Conservation (phyloP, 2,329 filamentous ascomycete genomes). For the Aspergillus sp. region DNA sequence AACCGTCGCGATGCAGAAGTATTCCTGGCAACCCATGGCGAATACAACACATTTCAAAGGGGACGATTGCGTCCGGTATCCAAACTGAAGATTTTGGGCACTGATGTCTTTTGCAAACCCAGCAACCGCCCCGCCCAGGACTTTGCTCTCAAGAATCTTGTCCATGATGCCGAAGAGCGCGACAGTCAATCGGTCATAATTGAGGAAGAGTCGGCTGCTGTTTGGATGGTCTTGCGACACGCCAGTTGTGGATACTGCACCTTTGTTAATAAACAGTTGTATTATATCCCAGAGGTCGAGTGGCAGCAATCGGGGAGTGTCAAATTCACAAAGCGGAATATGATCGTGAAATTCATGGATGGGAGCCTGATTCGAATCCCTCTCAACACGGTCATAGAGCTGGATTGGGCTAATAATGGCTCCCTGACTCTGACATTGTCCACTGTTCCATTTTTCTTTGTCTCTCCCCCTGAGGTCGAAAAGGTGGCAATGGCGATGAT, state of each 20-base stretch:
- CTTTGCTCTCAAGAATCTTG: constrained; percentile 32
- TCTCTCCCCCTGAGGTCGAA: constrained; percentile 1
- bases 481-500: not conserved
- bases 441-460: constrained; percentile 50
- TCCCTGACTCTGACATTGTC: constrained; percentile 48
- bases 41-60: constrained; percentile 3
- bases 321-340: constrained; percentile 40
- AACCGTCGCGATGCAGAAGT: constrained; percentile 31
- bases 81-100: constrained; percentile 12
- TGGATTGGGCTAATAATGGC: constrained; percentile 36
- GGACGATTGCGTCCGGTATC: constrained; percentile 5
- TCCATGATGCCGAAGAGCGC: constrained; percentile 23
- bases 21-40: constrained; percentile 38
- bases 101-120: constrained; percentile 16
- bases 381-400: constrained; percentile 45
- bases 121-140: constrained; percentile 35
- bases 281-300: constrained; percentile 33
- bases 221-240: constrained; percentile 4
- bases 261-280: constrained; percentile 33
- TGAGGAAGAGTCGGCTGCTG: constrained; percentile 9
- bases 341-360: constrained; percentile 36
- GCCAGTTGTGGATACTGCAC: constrained; percentile 46
- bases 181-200: constrained; percentile 6
- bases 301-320: constrained; percentile 8
- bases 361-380: constrained; percentile 44